Base-by-base conservation (phyloP, 192 early-diverging fungal genomes). In the Umbelopsis sp. region DNA sequence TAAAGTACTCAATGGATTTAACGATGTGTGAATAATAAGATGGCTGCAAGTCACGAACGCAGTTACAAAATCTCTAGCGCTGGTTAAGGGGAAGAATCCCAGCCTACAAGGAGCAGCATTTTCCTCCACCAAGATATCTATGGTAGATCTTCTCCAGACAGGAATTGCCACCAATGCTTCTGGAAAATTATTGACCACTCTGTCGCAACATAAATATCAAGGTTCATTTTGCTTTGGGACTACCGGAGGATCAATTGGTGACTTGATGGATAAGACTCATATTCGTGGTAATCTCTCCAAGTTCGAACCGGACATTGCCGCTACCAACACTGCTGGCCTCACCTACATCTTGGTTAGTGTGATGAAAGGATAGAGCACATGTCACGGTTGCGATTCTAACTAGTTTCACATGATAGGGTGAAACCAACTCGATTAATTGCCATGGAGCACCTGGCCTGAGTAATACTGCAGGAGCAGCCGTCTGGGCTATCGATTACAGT, bases 401-500 rank as follows among this genome's bases (percentile, higher is more conserved):
- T 5, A n/a, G n/a, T n/a, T n/a, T 51, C 25, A 25, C 8, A 7
- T 8, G 12, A 3, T 26, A 54, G 52, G 65, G 65, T 16, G 65
- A 66, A 24, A 66, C 65, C 65, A 66, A 66, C 17, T 66, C 65
- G 32, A 20, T 20, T 24, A 22, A 14, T 12, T 66, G 65, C 16
- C 65, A 66, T 24, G 65, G 65, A 6, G 32, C 41, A 5, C 65
- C 65, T 9, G 65, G 65, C 1, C 32, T 66, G 8, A 43, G 36
- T 44, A 44, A 66, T 66, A 44, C 41, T 7, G 32, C 41, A 26
- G 65, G 65, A 7, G 41, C 41, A n/a, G 41, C 32, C 5, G 65
- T 66, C 20, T 66, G 65, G 65, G 65, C 20, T 16, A 24, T 66
- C 14, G 65, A 66, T 9, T 66, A 66, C 32, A 34, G n/a, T 22